These are phyloP conservation scores for Geotrichum histeridarum DNA, from an alignment of 1,139 yeast genomes.

Conservation along the genomic window DNA sequence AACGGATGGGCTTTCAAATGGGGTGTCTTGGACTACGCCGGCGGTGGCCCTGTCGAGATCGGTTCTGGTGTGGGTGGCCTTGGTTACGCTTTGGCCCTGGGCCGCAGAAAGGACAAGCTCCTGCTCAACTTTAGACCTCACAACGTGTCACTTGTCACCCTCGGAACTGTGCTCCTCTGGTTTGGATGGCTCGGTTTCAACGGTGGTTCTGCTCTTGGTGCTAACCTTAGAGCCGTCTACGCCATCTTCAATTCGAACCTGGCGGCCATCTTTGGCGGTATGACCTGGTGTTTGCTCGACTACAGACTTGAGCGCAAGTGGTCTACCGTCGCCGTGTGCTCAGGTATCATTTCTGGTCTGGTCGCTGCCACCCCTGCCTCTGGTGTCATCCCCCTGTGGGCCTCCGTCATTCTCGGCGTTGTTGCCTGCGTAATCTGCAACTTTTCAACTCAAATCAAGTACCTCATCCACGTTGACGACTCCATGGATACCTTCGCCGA, in stretches of 20 bases:
- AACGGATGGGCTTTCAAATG: constrained; percentile 89
- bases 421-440: constrained; percentile 81
- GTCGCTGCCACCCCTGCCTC: constrained; percentile 96
- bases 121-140: constrained; percentile 92
- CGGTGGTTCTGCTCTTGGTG: constrained; percentile 63
- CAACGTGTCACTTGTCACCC: constrained; percentile 77
- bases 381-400: constrained; percentile 89
- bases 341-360: constrained; percentile 90
- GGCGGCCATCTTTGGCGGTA: constrained; percentile 85
- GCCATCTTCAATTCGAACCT: constrained; percentile 90
- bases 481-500: constrained; percentile 93
- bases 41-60: constrained; percentile 96
- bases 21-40: constrained; percentile 94
- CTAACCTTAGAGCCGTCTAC: constrained; percentile 63
- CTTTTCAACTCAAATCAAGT: constrained; percentile 83
- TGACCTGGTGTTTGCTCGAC: constrained; percentile 89
- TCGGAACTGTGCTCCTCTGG: constrained; percentile 68
- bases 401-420: constrained; percentile 78
- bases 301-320: constrained; percentile 82
- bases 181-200: constrained; percentile 75
- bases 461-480: constrained; percentile 77
- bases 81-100: constrained; percentile 76
- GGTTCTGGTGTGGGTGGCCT: constrained; percentile 87
- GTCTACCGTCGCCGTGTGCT: constrained; percentile 92
- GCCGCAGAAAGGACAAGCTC: constrained; percentile 75